Base-by-base conservation (phyloP, 495 filamentous ascomycete species). In the Penicillium malachiteum region DNA sequence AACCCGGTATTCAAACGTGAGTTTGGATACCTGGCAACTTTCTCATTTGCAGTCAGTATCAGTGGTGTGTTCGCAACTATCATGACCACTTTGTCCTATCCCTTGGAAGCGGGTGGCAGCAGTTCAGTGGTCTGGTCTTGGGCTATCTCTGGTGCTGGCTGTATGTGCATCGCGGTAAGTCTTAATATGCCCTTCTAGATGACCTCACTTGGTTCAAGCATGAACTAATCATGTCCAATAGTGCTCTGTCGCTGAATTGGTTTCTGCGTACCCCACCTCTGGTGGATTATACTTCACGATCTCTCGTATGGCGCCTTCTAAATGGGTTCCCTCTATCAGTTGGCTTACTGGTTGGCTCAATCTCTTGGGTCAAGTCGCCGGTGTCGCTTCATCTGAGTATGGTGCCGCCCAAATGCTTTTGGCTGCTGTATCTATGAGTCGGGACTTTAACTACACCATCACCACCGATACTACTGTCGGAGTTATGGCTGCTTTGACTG, bases 361-460 rank as follows among this genome's bases (percentile, higher is more conserved):
- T 56, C 76, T 89, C 2, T 73, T 87, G 5, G 86, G 86, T 38
- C 84, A 87, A 56, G 72, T 87, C 40, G 79, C 81, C 8, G 86
- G 86, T 37, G 76, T 83, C 32, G 86, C 86, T 7, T 84, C 82
- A 0, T 82, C 84, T 1, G 85, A 87, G 57, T 89, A 88, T 58
- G 85, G 84, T 6, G 79, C 83, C 5, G 81, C 84, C 0, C 84
- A 88, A 65, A 80, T 89, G 78, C 80, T 88, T 34, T 72, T 89
- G 5, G 85, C 85, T 5, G 83, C 83, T 13, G 81, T 85, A 11
- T 81, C 81, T 6, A 88, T 89, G 78, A 76, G 76, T 21, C 73
- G 79, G 5, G 68, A 78, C 55, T 81, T 84, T 61, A 63, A 73
- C 11, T 87, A 84, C 59, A 50, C 63, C 6, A 82, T 84, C 11